These are phyloP conservation scores for Laguncularia racemosa DNA, from an alignment of 345 rosid genomes.

Conservation along the genomic window DNA sequence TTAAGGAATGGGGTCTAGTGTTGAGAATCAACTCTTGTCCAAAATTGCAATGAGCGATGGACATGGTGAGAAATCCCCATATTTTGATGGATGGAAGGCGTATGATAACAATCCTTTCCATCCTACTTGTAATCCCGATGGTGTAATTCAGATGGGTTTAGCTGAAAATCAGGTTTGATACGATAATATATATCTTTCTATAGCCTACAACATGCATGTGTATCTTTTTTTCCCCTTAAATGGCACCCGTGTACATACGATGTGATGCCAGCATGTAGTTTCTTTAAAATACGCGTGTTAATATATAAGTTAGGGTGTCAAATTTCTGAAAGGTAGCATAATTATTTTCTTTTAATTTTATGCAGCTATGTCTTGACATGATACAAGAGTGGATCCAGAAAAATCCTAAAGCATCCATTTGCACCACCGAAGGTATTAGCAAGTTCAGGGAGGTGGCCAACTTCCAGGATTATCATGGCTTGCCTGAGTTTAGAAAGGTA, in stretches of 20 bases:
- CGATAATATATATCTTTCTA: neutral
- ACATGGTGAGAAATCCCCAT: conserved; percentile 24
- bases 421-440: conserved; percentile 54
- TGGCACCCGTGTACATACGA: neutral
- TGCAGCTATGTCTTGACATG: conserved; percentile 15
- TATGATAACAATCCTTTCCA: conserved; percentile 24
- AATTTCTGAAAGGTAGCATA: neutral
- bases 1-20: neutral
- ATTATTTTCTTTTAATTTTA: neutral
- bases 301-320: neutral
- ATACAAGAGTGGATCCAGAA: conserved; percentile 9
- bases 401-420: conserved; percentile 47
- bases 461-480: conserved; percentile 88
- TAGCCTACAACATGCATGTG: too few relatives aligned
- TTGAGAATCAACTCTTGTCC: neutral
- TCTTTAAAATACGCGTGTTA: neutral
- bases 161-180: conserved; percentile 29
- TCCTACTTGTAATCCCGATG: conserved; percentile 17
- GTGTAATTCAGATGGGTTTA: conserved; percentile 34
- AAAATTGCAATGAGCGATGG: conserved; percentile 10
- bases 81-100: conserved; percentile 28
- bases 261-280: neutral
- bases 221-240: too few relatives aligned
- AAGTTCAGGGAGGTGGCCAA: conserved; percentile 55
- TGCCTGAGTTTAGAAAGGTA: conserved; percentile 62